Evolutionary conservation across 495 filamentous ascomycete genomes (phyloP), one percentile per base, ranked within the genome.

Genomic region (Mycothermus thermophilus): DNA sequence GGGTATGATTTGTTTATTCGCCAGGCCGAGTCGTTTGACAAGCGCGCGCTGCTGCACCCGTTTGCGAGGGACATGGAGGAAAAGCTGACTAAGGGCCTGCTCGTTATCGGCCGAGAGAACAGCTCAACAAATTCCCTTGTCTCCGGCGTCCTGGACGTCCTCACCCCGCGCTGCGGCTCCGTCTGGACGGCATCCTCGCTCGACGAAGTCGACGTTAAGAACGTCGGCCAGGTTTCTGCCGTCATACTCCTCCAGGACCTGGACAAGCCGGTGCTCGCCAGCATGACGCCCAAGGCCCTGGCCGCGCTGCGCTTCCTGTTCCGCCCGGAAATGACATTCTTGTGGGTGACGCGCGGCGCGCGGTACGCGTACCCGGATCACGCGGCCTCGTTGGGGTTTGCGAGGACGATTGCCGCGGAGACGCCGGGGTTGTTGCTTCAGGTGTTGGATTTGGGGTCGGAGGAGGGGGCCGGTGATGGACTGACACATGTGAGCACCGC

Each of bases 361-460:
- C 40, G 42, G 5, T 37, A 32, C 16, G 15, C 30, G 10, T 54
- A 57, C 20, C 57, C 63, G 0, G 51, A 59, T 0, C 37, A 55
- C 17, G 60, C 62, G 1, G 57, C 60, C 0, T 60, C 55, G 2
- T 52, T 65, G 8, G 63, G 63, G 0, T 64, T 67, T 30, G 46
- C 55, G 2, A 54, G 63, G 18, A 63, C 63, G 0, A 32, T 65
- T 24, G 40, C 45, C 0, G 62, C 60, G 6, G 63, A 67, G 37
- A 50, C 59, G 5, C 59, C 62, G 0, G 43, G 47, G 8, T 37
- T 67, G 17, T 38, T 23, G 1, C 25, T 67, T 11, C 63, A 63
- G 41, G 37, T 63, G 34, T 46, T 67, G 1, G 62, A 67, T 30
- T 38, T 66, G 12, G 60, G 58, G 7, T 28, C 37, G 8, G 6